Evolutionary conservation across 805 yeast species (phyloP).

Genomic region (Komagataella mondaviorum): DNA sequence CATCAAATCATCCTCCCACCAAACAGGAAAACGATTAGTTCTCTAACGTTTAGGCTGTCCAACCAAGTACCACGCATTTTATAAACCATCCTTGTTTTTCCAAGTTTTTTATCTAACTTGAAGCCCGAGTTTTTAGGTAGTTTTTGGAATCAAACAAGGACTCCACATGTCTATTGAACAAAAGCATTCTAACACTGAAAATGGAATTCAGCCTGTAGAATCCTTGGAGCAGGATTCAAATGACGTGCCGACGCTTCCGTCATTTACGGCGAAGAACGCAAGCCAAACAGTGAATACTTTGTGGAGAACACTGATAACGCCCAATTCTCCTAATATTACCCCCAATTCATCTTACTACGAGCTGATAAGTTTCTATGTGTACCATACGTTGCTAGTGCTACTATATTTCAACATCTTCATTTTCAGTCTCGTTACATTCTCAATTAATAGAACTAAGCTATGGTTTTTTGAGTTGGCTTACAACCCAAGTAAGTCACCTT

Average conservation of each 20-base stretch:
- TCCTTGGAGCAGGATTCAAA: background rate
- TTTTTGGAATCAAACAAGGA: background rate
- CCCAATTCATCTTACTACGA: background rate
- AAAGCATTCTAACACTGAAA: background rate
- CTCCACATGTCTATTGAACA: background rate
- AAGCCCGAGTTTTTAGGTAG: background rate
- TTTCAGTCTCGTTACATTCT: slow-evolving; percentile 35
- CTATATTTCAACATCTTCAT: slow-evolving; percentile 45
- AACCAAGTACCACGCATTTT: background rate
- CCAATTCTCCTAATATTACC: background rate
- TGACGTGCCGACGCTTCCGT: background rate
- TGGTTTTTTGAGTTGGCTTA: slow-evolving; percentile 50
- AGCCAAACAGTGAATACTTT: background rate
- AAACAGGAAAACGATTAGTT: background rate
- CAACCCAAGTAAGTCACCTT: slow-evolving; percentile 67
- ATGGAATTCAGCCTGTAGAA: background rate
- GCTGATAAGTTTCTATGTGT: slow-evolving; percentile 17
- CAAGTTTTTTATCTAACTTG: background rate
- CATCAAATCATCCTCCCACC: background rate
- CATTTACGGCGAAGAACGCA: background rate
- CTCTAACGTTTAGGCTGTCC: background rate
- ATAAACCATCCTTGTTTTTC: background rate
- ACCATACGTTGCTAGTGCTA: slow-evolving; percentile 34
- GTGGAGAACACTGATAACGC: background rate
- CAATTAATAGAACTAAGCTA: slow-evolving; percentile 38